Base-by-base conservation (phyloP, 1,284 basidiomycete species). In the Pseudomicrostroma phylloplanum region DNA sequence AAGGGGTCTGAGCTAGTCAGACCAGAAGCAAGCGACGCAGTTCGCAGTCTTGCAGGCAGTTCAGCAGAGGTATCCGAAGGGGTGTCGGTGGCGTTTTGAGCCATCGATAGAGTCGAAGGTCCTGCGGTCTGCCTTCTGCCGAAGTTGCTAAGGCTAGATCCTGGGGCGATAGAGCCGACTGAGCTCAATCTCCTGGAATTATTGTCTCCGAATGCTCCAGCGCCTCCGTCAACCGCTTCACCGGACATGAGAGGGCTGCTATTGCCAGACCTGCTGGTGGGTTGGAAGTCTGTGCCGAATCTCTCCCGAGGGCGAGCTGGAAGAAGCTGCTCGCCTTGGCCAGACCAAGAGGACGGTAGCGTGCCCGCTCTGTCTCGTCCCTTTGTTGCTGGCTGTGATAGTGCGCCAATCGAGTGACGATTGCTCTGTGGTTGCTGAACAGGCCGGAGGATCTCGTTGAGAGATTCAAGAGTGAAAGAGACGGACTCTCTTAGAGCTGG, bases 301-400 rank as follows among this genome's bases (percentile, higher is more conserved):
- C 15, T 12, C 17, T 36, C 26, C 17, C 23, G 40, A 23, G 46
- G 46, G 12, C 56, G 56, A 13, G 56, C 12, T 4, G 40, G 21
- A n/a, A n/a, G 17, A 7, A 23, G 40, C 6, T 25, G 26, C 48
- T 41, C 23, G 12, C 26, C 21, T 19, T 59, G 57, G 21, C 67
- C 61, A 9, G 65, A 64, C 71, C 71, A 73, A 48, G 70, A 71
- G 1, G 72, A 74, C 6, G 72, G 72, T 6, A 74, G 56, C 3
- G 72, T 74, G 23, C 72, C 72, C 1, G 72, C 72, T 21, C 72
- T 61, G 17, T 71, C 71, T 25, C 71, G 57, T 9, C 70, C 68
- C 15, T 25, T 17, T 19, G 21, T 54, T 6, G 51, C 13, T 54
- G 21, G 51, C 13, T 17, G 21, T 6, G 51, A 54, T 54, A 25